Evolutionary conservation across 75 land plant species (phyloP).

Genomic region (Azolla pinnata): DNA sequence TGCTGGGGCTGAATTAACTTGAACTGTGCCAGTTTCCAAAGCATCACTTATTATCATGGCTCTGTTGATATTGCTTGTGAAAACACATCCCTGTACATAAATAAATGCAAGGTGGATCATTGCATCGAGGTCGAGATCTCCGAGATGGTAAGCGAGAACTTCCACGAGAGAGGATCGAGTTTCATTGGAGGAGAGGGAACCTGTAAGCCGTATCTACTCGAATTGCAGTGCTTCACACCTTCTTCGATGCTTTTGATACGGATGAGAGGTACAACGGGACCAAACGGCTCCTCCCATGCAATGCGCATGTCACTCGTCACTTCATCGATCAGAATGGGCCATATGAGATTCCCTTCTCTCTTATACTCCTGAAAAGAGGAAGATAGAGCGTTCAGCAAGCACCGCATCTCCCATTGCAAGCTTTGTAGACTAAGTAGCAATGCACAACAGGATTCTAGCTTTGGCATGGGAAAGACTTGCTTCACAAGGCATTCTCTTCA

Average conservation of each 20-base stretch:
- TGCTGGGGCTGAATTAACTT: conserved; percentile 32
- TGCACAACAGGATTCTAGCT: too few species aligned
- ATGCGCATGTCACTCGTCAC: conserved; percentile 33
- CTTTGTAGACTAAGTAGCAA: too few species aligned
- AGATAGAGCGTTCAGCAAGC: too few species aligned
- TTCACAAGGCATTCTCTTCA: neutral
- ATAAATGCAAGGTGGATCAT: neutral
- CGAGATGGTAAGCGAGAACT: too few species aligned
- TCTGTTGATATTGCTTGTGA: conserved; percentile 22
- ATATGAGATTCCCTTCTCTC: conserved; percentile 32
- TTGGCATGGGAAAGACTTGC: too few species aligned
- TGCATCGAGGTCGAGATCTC: too few species aligned
- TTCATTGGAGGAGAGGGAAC: conserved; percentile 3
- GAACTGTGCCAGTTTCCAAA: conserved; percentile 34
- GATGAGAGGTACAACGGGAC: conserved; percentile 27
- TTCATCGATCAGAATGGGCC: conserved; percentile 30
- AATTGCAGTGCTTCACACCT: conserved; percentile 32
- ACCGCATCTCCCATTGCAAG: too few species aligned
- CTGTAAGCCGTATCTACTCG: conserved; percentile 30
- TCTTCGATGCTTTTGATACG: conserved; percentile 28
- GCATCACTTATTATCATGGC: conserved; percentile 32
- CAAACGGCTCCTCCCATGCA: conserved; percentile 36
- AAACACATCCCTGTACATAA: conserved; percentile 27
- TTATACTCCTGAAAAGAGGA: conserved; percentile 17
- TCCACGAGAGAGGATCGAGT: neutral